Percentiles rank a stretch among this genome's conserved stretches.
Conservation (phyloP, 257 asterid species). For the Plantago major region DNA sequence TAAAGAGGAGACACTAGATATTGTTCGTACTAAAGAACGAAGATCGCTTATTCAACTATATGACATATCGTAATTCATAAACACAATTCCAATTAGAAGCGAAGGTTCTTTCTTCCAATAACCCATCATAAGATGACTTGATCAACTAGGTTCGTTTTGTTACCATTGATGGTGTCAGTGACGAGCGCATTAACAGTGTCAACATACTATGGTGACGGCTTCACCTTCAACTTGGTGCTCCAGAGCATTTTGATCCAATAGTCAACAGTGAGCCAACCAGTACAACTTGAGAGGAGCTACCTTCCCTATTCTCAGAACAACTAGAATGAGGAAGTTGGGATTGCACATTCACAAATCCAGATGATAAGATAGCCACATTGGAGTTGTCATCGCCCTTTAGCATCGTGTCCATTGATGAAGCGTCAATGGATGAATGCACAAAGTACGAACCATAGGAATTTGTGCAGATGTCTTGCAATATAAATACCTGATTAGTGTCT, state of each 20-base stretch:
- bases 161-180: slow-evolving; percentile 50
- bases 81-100: too few species aligned
- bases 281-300: slow-evolving; percentile 21
- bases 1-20: too few species aligned
- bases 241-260: slow-evolving; percentile 62
- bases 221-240: slow-evolving; percentile 43
- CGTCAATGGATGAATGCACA: slow-evolving; percentile 56
- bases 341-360: slow-evolving; percentile 69
- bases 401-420: slow-evolving; percentile 42
- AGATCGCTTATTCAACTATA: too few species aligned
- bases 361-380: slow-evolving; percentile 53
- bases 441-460: slow-evolving; percentile 62
- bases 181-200: slow-evolving; percentile 62
- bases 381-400: slow-evolving; percentile 71
- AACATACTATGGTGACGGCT: slow-evolving; percentile 57
- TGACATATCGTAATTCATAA: too few species aligned
- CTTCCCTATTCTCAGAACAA: slow-evolving; percentile 18
- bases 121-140: slow-evolving; percentile 10
- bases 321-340: slow-evolving; percentile 36
- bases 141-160: slow-evolving; percentile 46
- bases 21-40: too few species aligned
- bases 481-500: slow-evolving; percentile 36
- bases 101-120: slow-evolving; percentile 76
- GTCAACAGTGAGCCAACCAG: slow-evolving; percentile 61
- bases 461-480: slow-evolving; percentile 60